These are phyloP conservation scores for Alternaria postmessia DNA, from an alignment of 2,329 filamentous ascomycete genomes.

Conservation along the genomic window DNA sequence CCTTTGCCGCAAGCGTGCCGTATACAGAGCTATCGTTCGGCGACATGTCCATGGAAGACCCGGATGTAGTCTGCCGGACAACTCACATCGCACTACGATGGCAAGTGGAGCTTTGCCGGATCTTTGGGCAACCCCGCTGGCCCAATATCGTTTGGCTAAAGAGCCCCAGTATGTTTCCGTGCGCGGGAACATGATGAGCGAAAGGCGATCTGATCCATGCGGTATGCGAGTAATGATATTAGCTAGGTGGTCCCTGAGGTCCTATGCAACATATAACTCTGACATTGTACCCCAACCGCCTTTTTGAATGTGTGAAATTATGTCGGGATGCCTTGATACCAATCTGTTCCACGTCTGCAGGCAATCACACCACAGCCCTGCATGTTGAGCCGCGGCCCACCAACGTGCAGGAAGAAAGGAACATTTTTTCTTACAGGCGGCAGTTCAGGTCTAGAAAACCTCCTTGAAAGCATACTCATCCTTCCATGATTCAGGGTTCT, in stretches of 20 bases:
- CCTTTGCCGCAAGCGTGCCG: too few species aligned
- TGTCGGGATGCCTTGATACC: neutral
- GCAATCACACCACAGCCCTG: neutral
- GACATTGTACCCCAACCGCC: neutral
- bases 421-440: too few species aligned
- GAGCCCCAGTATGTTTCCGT: neutral
- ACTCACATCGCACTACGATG: too few species aligned
- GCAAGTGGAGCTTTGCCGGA: neutral
- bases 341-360: slow-evolving; percentile 1
- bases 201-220: neutral
- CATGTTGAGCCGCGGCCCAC: neutral
- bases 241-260: neutral
- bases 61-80: too few species aligned
- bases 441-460: neutral
- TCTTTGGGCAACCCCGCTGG: neutral
- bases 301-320: too few species aligned
- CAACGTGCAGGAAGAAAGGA: neutral
- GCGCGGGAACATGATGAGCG: slow-evolving; percentile 1
- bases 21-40: too few species aligned
- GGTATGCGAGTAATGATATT: neutral
- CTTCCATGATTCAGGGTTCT: neutral
- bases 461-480: slow-evolving; percentile 1
- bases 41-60: too few species aligned
- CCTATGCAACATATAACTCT: neutral
- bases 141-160: neutral